phyloP scores from a whole-genome alignment of 2,329 filamentous ascomycete species.

The Fusarium chuoi region DNA sequence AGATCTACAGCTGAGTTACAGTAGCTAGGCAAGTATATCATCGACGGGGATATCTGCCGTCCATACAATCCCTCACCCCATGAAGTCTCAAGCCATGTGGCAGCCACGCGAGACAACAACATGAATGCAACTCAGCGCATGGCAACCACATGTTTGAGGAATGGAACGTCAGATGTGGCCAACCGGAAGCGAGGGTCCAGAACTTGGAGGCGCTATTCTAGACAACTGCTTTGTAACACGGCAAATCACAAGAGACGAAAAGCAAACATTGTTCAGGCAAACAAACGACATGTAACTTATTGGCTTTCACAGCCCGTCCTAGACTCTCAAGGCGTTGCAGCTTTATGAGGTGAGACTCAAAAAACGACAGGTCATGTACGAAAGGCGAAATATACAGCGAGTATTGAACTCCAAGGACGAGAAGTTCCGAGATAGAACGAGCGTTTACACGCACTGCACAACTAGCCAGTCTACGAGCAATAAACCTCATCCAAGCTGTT shows the following conservation, averaged over 20 bases:
- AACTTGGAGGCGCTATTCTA: constrained; percentile 11
- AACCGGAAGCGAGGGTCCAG: constrained; percentile 18
- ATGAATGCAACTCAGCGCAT: constrained; percentile 20
- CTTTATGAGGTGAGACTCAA: not conserved
- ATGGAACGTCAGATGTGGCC: constrained; percentile 31
- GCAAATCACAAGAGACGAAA: not conserved
- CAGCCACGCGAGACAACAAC: constrained; percentile 17
- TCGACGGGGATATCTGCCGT: not conserved
- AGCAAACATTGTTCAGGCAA: not conserved
- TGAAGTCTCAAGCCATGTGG: not conserved
- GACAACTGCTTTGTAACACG: not conserved
- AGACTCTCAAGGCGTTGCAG: not conserved
- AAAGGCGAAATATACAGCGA: not conserved
- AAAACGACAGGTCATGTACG: constrained; percentile 8
- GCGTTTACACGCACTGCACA: not conserved
- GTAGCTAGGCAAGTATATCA: not conserved
- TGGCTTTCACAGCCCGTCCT: not conserved
- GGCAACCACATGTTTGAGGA: constrained; percentile 26
- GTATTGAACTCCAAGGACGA: not conserved
- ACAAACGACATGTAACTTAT: not conserved
- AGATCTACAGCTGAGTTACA: not conserved
- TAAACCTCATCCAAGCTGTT: not conserved
- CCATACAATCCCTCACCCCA: not conserved
- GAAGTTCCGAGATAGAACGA: constrained; percentile 20
- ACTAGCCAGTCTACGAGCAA: not conserved